Evolutionary conservation across 1,139 yeast species (phyloP).

Genomic region (Yamadazyma dushanensis): DNA sequence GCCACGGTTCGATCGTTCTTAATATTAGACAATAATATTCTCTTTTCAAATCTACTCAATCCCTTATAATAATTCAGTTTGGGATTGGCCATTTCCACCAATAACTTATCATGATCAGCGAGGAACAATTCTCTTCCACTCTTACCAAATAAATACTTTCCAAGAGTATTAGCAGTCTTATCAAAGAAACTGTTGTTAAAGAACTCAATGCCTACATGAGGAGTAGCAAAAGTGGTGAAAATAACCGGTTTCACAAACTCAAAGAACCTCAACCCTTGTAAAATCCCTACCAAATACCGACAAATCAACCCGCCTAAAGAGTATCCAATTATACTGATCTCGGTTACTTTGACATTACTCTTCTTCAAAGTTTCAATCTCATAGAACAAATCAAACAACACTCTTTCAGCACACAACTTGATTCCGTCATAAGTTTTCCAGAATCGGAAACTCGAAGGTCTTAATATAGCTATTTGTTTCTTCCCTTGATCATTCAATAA

Average conservation of each 20-base stretch:
- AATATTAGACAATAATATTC: slow-evolving; percentile 68
- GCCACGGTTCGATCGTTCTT: slow-evolving; percentile 69
- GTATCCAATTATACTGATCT: slow-evolving; percentile 45
- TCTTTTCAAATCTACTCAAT: slow-evolving; percentile 53
- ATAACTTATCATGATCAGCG: slow-evolving; percentile 40
- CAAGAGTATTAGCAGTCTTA: slow-evolving; percentile 53
- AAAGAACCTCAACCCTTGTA: slow-evolving; percentile 56
- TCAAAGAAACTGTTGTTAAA: slow-evolving; percentile 44
- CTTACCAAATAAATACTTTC: slow-evolving; percentile 64
- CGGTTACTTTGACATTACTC: slow-evolving; percentile 34
- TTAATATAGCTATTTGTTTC: slow-evolving; percentile 53
- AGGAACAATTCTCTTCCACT: slow-evolving; percentile 76
- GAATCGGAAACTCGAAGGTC: slow-evolving; percentile 70
- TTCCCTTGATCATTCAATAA: slow-evolving; percentile 31
- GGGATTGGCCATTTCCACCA: slow-evolving; percentile 59
- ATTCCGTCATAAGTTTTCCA: slow-evolving; percentile 88
- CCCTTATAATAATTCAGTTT: slow-evolving; percentile 53
- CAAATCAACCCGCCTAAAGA: slow-evolving; percentile 46
- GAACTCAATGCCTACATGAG: slow-evolving; percentile 76
- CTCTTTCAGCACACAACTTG: slow-evolving; percentile 65
- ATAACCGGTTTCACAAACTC: slow-evolving; percentile 59
- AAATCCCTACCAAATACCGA: slow-evolving; percentile 70
- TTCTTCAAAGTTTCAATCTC: slow-evolving; percentile 54
- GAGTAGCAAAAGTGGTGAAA: slow-evolving; percentile 86
- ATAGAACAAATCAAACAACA: slow-evolving; percentile 59